Evolutionary conservation across 2,329 filamentous ascomycete species (phyloP).

Genomic region (Colletotrichum endophyticum): DNA sequence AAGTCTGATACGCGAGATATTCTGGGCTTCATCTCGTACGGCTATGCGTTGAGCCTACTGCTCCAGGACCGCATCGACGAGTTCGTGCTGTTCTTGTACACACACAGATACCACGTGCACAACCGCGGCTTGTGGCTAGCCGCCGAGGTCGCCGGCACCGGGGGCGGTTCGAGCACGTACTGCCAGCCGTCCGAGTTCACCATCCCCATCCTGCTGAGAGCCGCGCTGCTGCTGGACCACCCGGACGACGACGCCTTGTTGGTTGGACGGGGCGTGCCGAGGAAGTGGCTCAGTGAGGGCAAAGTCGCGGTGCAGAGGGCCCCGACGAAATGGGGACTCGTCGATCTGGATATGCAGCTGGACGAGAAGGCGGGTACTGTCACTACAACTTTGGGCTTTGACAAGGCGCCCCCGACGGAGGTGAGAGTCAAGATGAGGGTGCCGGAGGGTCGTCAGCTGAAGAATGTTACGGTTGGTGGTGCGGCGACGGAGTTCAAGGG

Average conservation of each 20-base stretch:
- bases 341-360: neutral
- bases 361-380: neutral
- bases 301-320: neutral
- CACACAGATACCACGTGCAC: neutral
- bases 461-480: neutral
- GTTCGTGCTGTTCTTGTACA: neutral
- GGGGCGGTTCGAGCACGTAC: constrained; percentile 6
- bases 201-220: neutral
- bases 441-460: neutral
- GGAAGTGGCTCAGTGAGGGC: neutral
- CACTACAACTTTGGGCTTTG: neutral
- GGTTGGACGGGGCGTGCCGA: neutral
- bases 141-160: neutral
- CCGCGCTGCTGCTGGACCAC: neutral
- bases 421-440: neutral
- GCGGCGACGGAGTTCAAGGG: neutral
- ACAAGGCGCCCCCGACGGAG: neutral
- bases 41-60: neutral
- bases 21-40: neutral
- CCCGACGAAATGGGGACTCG: neutral
- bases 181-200: neutral
- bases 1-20: neutral
- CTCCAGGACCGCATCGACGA: neutral
- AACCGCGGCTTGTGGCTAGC: neutral
- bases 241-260: neutral